Evolutionary conservation across 805 yeast genomes (phyloP).

Genomic region (Hanseniaspora guilliermondii): DNA sequence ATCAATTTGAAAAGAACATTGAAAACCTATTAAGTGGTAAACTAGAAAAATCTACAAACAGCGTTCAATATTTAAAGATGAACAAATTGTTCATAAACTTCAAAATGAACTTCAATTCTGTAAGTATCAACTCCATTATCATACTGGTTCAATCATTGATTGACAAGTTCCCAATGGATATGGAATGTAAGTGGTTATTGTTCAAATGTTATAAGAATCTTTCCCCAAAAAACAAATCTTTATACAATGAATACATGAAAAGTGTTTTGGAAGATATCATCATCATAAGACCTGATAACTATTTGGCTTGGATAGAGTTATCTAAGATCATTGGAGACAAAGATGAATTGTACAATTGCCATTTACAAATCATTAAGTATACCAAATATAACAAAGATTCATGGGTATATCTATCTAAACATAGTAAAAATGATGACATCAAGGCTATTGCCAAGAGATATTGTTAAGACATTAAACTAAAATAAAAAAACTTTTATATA

Average conservation of each 20-base stretch:
- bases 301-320: constrained; percentile 24
- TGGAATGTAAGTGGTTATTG: constrained; percentile 10
- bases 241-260: background rate
- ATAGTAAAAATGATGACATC: constrained; percentile 21
- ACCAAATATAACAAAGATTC: constrained; percentile 56
- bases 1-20: constrained; percentile 33
- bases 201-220: constrained; percentile 1
- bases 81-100: constrained; percentile 24
- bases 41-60: constrained; percentile 38
- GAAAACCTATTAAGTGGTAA: constrained; percentile 38
- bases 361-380: constrained; percentile 62
- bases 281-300: constrained; percentile 44
- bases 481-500: background rate
- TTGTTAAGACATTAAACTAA: background rate
- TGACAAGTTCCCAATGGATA: constrained; percentile 37
- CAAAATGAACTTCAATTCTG: constrained; percentile 16
- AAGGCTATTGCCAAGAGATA: background rate
- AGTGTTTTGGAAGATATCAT: constrained; percentile 55
- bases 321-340: constrained; percentile 22
- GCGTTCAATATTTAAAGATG: constrained; percentile 23
- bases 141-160: constrained; percentile 19
- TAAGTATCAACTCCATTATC: constrained; percentile 16
- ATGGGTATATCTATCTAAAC: constrained; percentile 54
- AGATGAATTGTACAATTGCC: constrained; percentile 33
- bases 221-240: background rate